These are phyloP conservation scores for Acacia concinna DNA, from an alignment of 331 rosid genomes.

Conservation along the genomic window DNA sequence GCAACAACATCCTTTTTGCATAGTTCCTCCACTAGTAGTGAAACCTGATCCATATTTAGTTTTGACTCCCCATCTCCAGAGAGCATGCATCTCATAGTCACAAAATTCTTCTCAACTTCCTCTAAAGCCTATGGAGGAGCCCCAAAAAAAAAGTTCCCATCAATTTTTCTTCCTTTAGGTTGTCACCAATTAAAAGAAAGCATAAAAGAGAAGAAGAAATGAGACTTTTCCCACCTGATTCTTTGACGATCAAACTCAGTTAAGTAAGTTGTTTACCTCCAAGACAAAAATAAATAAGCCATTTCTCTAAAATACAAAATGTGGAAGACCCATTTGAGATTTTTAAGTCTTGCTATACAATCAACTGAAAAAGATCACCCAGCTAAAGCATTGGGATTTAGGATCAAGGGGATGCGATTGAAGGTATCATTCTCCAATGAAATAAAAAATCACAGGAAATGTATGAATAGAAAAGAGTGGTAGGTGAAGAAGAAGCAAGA, in stretches of 20 bases:
- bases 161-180: conserved; percentile 15
- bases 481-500: neutral
- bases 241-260: conserved; percentile 17
- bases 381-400: conserved; percentile 26
- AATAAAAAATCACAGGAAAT: neutral
- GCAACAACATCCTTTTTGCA: conserved; percentile 81
- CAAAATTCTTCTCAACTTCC: conserved; percentile 92
- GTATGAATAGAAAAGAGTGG: neutral
- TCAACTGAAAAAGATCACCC: conserved; percentile 28
- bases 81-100: conserved; percentile 75
- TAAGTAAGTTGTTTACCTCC: neutral
- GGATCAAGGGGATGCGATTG: conserved; percentile 21
- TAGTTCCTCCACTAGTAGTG: conserved; percentile 72
- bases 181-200: conserved; percentile 12
- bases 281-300: neutral
- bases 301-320: neutral
- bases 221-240: conserved; percentile 3
- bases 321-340: neutral
- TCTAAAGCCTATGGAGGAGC: conserved; percentile 64
- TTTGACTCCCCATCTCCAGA: conserved; percentile 91
- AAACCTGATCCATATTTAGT: conserved; percentile 73
- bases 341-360: neutral
- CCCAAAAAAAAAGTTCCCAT: neutral
- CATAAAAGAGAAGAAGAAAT: neutral
- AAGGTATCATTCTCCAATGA: neutral